Base-by-base conservation (phyloP, 805 yeast genomes). In the Pichia pseudocactophila region DNA sequence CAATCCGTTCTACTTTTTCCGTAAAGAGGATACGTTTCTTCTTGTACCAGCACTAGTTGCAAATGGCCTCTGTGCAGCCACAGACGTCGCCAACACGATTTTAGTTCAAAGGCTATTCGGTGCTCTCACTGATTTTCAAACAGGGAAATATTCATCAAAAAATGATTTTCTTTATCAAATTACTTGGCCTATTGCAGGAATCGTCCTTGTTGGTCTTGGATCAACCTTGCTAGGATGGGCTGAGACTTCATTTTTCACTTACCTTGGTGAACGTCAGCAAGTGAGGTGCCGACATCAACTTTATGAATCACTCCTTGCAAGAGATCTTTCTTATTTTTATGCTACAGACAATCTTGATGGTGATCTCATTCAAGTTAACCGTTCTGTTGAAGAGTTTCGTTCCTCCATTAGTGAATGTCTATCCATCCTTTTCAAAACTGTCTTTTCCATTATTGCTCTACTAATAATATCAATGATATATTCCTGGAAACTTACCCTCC, bases 401-500 rank as follows among this genome's bases (percentile, higher is more conserved):
- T 61, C 73, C 0, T 84, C 88, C 1, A 66, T 76, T 4, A 76
- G 90, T 3, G 89, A 82, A 54, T 74, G 80, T 3, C 55, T 78
- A 15, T 87, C 83, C 0, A 51, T 79, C 17, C 53, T 80, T 1
- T 54, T 76, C 11, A 79, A 79, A 49, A 70, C 77, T 8, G 33
- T 68, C 1, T 73, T 77, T 0, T 70, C 87, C 0, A 63, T 77
- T 0, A 41, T 74, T 4, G 75, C 82, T 0, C 61, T 82, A 10
- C 55, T 81, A 2, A 69, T 75, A 1, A 75, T 83, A 0, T 78
- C 96, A 1, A 73, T 92, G 56, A 71, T 73, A 46, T 80, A 78
- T 46, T 84, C 95, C 3, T 90, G 97, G 97, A 71, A 84, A 3
- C 68, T 92, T 10, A 84, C 97, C 0, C 61, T 92, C 20, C 73